Percentiles rank a stretch among this genome's conserved stretches.
Evolutionary conservation across 1,284 basidiomycete species (phyloP).

Genomic region (Kwoniella shivajii): DNA sequence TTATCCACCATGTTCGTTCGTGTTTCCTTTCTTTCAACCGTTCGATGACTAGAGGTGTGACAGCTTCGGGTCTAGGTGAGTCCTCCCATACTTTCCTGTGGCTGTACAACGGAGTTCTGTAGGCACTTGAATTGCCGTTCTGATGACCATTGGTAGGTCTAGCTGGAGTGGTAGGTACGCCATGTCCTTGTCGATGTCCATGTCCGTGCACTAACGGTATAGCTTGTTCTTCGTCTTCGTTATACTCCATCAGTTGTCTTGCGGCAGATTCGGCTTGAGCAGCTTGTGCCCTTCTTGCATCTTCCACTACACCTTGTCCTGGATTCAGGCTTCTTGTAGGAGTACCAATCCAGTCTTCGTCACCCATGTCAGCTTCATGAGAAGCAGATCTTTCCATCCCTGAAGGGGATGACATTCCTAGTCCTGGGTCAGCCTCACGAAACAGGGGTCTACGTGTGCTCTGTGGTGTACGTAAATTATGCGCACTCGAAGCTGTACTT

Average conservation of each 20-base stretch:
- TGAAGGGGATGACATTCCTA: slow-evolving; percentile 4
- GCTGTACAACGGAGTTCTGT: slow-evolving; percentile 14
- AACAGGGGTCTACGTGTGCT: slow-evolving; percentile 8
- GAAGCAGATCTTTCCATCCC: not conserved
- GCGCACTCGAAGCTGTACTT: slow-evolving; percentile 17
- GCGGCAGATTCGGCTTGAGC: slow-evolving; percentile 87
- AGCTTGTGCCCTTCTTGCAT: slow-evolving; percentile 77
- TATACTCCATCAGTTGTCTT: slow-evolving; percentile 63
- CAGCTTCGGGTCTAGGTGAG: slow-evolving; percentile 35
- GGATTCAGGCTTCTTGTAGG: slow-evolving; percentile 1
- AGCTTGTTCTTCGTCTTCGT: slow-evolving; percentile 22
- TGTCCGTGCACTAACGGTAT: not conserved
- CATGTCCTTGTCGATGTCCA: not conserved
- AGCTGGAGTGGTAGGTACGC: slow-evolving; percentile 22
- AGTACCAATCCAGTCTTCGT: slow-evolving; percentile 4
- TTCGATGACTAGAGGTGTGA: slow-evolving; percentile 38
- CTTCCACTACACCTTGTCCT: slow-evolving; percentile 57
- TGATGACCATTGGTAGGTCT: slow-evolving; percentile 15
- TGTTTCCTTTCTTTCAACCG: slow-evolving; percentile 37
- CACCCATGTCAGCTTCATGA: not conserved
- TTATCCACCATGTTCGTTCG: slow-evolving; percentile 48
- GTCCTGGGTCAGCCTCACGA: not conserved
- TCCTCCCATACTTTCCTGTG: slow-evolving; percentile 40
- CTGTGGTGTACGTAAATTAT: slow-evolving; percentile 20
- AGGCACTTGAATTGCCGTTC: not conserved